These are phyloP conservation scores for Termitomyces sp. DNA, from an alignment of 768 basidiomycete species.

Conservation along the genomic window DNA sequence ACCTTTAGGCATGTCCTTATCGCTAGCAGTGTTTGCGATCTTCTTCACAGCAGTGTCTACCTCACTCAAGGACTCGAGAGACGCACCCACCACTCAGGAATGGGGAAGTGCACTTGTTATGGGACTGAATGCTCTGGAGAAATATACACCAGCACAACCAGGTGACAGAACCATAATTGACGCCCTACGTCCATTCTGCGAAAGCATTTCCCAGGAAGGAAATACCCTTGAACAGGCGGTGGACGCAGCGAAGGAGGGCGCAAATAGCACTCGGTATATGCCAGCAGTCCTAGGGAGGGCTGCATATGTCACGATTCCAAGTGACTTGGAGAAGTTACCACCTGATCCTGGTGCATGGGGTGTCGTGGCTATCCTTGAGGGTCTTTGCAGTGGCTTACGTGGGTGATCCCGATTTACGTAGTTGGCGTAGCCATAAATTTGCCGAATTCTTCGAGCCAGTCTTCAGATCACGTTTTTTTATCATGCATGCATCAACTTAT, in stretches of 20 bases:
- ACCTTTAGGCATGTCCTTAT: background rate
- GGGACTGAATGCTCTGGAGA: conserved; percentile 26
- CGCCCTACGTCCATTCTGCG: conserved; percentile 43
- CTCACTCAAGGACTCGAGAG: conserved; percentile 8
- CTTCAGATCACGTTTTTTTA: background rate
- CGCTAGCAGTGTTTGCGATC: conserved; percentile 34
- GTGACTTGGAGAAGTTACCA: conserved; percentile 22
- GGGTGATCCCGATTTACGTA: background rate
- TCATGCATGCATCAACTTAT: background rate
- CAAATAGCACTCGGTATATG: conserved; percentile 43
- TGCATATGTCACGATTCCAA: conserved; percentile 37
- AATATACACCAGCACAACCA: conserved; percentile 45
- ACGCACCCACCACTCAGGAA: background rate
- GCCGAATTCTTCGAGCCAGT: background rate
- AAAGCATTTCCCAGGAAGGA: conserved; percentile 18
- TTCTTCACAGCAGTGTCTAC: conserved; percentile 35
- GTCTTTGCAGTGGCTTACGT: conserved; percentile 23
- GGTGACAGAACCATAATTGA: conserved; percentile 58
- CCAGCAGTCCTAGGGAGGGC: conserved; percentile 44
- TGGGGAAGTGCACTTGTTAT: conserved; percentile 16
- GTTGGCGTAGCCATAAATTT: background rate
- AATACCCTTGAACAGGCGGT: conserved; percentile 26
- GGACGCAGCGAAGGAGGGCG: conserved; percentile 34
- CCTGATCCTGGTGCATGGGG: conserved; percentile 59
- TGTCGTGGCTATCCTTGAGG: conserved; percentile 35